Evolutionary conservation across 352 stramenopile genomes (phyloP), one percentile per base, ranked within the genome.

Genomic region (Pythium rishiriense): DNA sequence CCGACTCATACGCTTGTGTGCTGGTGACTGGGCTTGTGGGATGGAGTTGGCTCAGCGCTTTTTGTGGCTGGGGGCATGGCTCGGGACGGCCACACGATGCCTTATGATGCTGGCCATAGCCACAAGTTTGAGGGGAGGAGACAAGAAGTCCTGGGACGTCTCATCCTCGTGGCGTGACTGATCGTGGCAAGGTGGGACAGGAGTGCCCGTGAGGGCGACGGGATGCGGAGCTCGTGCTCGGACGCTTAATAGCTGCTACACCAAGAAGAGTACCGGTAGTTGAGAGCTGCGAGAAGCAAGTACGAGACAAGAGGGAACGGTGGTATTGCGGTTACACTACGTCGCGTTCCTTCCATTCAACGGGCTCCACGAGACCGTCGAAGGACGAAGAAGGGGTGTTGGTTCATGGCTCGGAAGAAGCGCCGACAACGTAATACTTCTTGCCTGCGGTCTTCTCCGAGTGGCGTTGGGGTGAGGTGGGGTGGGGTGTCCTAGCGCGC

Each of bases 401-500:
- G 62, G 62, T 69, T 64, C 62, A 69, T 69, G 62, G 54, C 62
- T 62, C 53, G 19, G n/a, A 15, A 51, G 25, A 14, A 24, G 31
- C 26, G 29, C 39, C 37, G 37, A 43, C 37, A 43, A 43, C 33
- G 33, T 3, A 39, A n/a, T n/a, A n/a, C n/a, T n/a, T 39, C 33
- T 14, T 39, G 33, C 17, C 33, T 21, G 17, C 42, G 46, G 14
- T 12, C n/a, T n/a, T 37, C 31, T 43, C 41, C 37, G 42, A 55
- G 55, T 70, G 63, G 63, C 55, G 63, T 65, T 57, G 63, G 63
- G 25, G 22, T 33, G 48, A n/a, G 29, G 19, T 17, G 48, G 48
- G n/a, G 9, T 28, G 43, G 41, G 45, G 45, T 43, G 62, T 70
- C 65, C 65, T 72, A 72, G 54, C 65, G 65, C 37, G 58, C 65